phyloP scores from a whole-genome alignment of 306 rosid species.

The Citrullus mucosospermus region DNA sequence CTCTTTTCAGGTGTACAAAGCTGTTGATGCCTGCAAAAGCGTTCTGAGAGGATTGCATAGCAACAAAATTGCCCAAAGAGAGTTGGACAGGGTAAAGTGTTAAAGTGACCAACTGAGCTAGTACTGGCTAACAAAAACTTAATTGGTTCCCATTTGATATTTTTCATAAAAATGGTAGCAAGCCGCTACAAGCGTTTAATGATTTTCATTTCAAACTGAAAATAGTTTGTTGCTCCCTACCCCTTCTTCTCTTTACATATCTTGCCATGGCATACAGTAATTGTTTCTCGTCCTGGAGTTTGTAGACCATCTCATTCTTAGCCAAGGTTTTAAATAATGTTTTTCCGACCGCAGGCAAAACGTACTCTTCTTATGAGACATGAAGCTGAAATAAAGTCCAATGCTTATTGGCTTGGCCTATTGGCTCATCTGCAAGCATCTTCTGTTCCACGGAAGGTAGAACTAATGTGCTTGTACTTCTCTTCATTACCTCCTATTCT shows the following conservation, averaged over 20 bases:
- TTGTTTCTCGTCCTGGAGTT: background rate
- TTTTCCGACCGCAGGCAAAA: constrained; percentile 50
- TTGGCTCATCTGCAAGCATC: constrained; percentile 90
- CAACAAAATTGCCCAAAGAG: constrained; percentile 81
- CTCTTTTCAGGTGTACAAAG: constrained; percentile 70
- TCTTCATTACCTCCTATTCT: constrained; percentile 6
- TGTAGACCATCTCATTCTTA: background rate
- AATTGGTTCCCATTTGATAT: background rate
- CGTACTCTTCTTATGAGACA: constrained; percentile 93
- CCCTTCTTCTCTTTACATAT: background rate
- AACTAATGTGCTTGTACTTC: constrained; percentile 13
- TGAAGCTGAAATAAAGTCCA: constrained; percentile 95
- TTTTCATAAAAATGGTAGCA: background rate
- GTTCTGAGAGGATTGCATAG: constrained; percentile 90
- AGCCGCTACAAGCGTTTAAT: background rate
- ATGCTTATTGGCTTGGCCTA: constrained; percentile 94
- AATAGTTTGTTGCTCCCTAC: background rate
- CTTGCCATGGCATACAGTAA: background rate
- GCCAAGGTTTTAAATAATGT: constrained; percentile 1
- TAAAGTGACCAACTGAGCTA: background rate
- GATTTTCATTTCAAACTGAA: background rate
- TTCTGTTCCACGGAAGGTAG: constrained; percentile 96
- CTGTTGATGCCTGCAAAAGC: constrained; percentile 94
- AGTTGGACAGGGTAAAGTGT: constrained; percentile 87
- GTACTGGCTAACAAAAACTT: background rate